Evolutionary conservation across 2,329 filamentous ascomycete species (phyloP).

Genomic region (Aspergillus candidus): DNA sequence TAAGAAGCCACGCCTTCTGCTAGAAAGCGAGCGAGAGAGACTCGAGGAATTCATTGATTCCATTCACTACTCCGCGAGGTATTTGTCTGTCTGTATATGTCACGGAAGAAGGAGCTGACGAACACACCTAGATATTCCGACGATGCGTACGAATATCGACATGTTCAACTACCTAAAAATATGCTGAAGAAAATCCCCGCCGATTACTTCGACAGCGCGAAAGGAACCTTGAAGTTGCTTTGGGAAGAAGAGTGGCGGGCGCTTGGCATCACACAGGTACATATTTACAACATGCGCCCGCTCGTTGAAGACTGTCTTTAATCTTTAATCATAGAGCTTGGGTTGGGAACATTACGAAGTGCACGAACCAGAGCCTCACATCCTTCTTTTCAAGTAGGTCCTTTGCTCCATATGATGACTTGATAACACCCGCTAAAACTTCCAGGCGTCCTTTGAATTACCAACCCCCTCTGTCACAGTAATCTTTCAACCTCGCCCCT

Average conservation of each 20-base stretch:
- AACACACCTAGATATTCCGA: slow-evolving; percentile 70
- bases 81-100: slow-evolving; percentile 26
- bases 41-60: slow-evolving; percentile 87
- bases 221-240: slow-evolving; percentile 89
- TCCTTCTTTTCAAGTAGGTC: slow-evolving; percentile 93
- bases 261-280: slow-evolving; percentile 91
- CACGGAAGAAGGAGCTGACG: slow-evolving; percentile 10
- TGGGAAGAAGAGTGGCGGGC: slow-evolving; percentile 99
- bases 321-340: slow-evolving; percentile 60
- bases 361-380: slow-evolving; percentile 96
- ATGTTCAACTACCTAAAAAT: slow-evolving; percentile 93
- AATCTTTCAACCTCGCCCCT: slow-evolving; percentile 7
- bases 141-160: slow-evolving; percentile 88
- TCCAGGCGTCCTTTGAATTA: slow-evolving; percentile 76
- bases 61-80: slow-evolving; percentile 95
- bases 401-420: slow-evolving; percentile 15
- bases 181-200: slow-evolving; percentile 97
- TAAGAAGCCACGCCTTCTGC: slow-evolving; percentile 71
- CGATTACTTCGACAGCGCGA: slow-evolving; percentile 82
- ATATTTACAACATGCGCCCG: slow-evolving; percentile 12
- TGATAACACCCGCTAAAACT: slow-evolving; percentile 21
- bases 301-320: background rate
- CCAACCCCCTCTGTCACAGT: slow-evolving; percentile 55
- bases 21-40: slow-evolving; percentile 72
- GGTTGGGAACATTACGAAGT: slow-evolving; percentile 99